Percentiles rank a stretch among this genome's conserved stretches.
Conservation (phyloP, 306 rosid species). For the Urtica urens region DNA sequence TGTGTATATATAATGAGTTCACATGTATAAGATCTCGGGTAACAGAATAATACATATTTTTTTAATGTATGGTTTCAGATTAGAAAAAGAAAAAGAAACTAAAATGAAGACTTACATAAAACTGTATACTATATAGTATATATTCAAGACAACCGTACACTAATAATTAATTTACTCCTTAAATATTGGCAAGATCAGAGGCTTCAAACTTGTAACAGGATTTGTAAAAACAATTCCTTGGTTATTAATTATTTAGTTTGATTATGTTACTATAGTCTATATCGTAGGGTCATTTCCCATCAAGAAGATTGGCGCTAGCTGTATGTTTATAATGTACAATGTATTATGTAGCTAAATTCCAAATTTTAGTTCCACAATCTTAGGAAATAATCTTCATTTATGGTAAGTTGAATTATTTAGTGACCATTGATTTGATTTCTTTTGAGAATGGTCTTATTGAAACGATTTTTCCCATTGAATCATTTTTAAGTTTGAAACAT, state of each 20-base stretch:
- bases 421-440: no score
- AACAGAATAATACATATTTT: background rate
- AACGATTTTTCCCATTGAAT: no score
- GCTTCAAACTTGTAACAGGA: background rate
- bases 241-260: background rate
- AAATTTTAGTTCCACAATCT: no score
- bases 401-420: background rate
- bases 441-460: no score
- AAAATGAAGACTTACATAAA: background rate
- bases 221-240: background rate
- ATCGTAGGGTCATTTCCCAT: background rate
- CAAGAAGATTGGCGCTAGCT: background rate
- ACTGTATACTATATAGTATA: background rate
- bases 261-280: background rate
- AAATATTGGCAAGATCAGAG: background rate
- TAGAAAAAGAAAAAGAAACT: no score
- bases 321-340: background rate
- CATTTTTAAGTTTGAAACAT: no score
- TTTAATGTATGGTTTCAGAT: no score
- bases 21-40: background rate
- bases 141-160: background rate
- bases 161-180: background rate
- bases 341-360: background rate
- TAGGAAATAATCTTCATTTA: background rate
- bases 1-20: constrained; percentile 6